phyloP scores from a whole-genome alignment of 2,329 filamentous ascomycete genomes.

The Microcyclospora pomicola region DNA sequence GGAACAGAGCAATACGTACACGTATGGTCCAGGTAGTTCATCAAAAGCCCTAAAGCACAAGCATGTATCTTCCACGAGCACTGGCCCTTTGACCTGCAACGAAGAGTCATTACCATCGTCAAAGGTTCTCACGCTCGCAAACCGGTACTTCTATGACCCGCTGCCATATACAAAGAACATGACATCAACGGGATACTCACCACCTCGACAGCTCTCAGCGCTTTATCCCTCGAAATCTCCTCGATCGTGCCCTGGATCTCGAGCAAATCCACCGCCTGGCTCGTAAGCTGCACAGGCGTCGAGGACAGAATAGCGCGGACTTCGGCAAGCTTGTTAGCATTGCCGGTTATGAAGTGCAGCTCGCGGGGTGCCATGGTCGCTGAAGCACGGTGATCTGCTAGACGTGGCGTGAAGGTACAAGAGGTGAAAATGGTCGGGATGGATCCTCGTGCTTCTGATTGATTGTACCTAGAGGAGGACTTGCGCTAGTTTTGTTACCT shows the following conservation, averaged over 20 bases:
- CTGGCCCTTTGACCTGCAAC: slow-evolving; percentile 62
- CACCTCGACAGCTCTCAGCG: slow-evolving; percentile 61
- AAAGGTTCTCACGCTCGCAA: not conserved
- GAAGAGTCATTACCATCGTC: not conserved
- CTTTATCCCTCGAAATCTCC: slow-evolving; percentile 82
- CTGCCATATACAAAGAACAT: slow-evolving; percentile 4
- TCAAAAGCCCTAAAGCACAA: slow-evolving; percentile 83
- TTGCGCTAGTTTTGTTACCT: too few relatives aligned
- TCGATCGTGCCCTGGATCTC: slow-evolving; percentile 90
- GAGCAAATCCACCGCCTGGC: slow-evolving; percentile 61
- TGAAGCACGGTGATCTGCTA: not conserved
- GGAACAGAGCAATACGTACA: slow-evolving; percentile 44
- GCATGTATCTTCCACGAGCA: slow-evolving; percentile 90
- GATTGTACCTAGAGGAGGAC: too few relatives aligned
- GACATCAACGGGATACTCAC: slow-evolving; percentile 35
- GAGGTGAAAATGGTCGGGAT: not conserved
- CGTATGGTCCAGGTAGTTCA: slow-evolving; percentile 89
- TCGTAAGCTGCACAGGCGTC: slow-evolving; percentile 54
- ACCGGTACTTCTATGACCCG: not conserved
- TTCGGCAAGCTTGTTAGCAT: slow-evolving; percentile 84
- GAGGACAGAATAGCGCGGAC: slow-evolving; percentile 73
- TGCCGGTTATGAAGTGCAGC: slow-evolving; percentile 93
- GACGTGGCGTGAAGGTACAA: not conserved
- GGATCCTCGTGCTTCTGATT: not conserved
- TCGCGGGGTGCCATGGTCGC: slow-evolving; percentile 26